Evolutionary conservation across 2,329 filamentous ascomycete species (phyloP).

Genomic region (Diaporthe vexans): DNA sequence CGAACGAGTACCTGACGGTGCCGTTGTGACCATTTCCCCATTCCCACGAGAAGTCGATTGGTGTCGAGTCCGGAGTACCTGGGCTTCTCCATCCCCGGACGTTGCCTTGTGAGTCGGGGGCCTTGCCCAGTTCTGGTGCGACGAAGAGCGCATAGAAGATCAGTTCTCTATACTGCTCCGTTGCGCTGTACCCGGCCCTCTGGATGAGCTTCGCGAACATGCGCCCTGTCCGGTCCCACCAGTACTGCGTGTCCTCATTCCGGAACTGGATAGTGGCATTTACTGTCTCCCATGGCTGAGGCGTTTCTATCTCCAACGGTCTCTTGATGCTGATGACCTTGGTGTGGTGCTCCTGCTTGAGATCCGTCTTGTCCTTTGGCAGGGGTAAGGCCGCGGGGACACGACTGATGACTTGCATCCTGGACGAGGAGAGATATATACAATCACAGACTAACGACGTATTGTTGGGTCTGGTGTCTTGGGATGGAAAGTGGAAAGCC

Average conservation of each 20-base stretch:
- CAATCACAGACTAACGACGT: too few species aligned
- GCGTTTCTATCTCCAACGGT: not conserved
- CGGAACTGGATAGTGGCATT: constrained; percentile 44
- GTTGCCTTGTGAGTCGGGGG: constrained; percentile 42
- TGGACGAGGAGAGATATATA: not conserved
- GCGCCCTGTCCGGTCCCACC: constrained; percentile 46
- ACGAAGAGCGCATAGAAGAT: constrained; percentile 46
- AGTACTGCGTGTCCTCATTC: constrained; percentile 46
- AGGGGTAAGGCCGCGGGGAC: not conserved
- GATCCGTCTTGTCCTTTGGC: constrained; percentile 13
- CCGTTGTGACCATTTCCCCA: constrained; percentile 43
- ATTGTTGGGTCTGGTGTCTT: not conserved
- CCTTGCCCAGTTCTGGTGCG: constrained; percentile 44
- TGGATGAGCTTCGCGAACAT: constrained; percentile 46
- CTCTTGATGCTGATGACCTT: constrained; percentile 11
- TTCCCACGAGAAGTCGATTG: constrained; percentile 47
- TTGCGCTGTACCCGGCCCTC: constrained; percentile 45
- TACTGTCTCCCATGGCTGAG: constrained; percentile 44
- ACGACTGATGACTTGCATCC: constrained; percentile 23
- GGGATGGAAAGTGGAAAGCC: not conserved
- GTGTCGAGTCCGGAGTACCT: constrained; percentile 45
- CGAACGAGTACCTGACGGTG: constrained; percentile 46
- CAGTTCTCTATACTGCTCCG: constrained; percentile 47
- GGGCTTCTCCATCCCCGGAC: constrained; percentile 44
- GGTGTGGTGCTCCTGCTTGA: constrained; percentile 4